Evolutionary conservation across 2,329 filamentous ascomycete genomes (phyloP).

Genomic region (Botrytis squamosa): DNA sequence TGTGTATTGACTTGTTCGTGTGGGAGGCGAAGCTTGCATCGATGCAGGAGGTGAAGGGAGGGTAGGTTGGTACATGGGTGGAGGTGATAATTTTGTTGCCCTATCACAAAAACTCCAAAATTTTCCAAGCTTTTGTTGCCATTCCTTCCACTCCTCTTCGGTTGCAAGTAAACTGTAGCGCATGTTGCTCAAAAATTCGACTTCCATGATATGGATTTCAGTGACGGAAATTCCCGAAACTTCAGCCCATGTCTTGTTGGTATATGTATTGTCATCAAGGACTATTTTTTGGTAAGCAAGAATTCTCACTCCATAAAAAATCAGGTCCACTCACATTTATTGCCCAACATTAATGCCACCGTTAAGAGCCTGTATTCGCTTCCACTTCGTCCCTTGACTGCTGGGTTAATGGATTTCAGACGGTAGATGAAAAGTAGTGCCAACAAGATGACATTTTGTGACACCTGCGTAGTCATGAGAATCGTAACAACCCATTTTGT

Average conservation of each 20-base stretch:
- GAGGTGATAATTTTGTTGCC: slow-evolving; percentile 33
- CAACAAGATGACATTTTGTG: slow-evolving; percentile 89
- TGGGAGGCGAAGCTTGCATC: slow-evolving; percentile 49
- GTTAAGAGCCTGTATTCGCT: slow-evolving; percentile 93
- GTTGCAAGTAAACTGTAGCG: slow-evolving; percentile 89
- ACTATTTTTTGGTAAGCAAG: slow-evolving; percentile 50
- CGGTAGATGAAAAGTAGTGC: slow-evolving; percentile 91
- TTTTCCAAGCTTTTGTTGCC: slow-evolving; percentile 78
- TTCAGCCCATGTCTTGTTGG: slow-evolving; percentile 99
- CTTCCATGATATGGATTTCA: slow-evolving; percentile 98
- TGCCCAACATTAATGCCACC: slow-evolving; percentile 94
- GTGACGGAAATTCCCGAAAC: slow-evolving; percentile 91
- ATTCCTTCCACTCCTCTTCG: slow-evolving; percentile 79
- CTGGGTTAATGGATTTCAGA: slow-evolving; percentile 84
- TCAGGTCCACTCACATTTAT: slow-evolving; percentile 69
- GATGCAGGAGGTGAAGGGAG: slow-evolving; percentile 52
- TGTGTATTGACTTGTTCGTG: slow-evolving; percentile 42
- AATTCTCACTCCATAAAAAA: neutral
- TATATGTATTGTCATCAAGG: slow-evolving; percentile 97
- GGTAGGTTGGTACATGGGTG: slow-evolving; percentile 43
- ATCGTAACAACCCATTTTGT: slow-evolving; percentile 92
- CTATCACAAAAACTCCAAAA: slow-evolving; percentile 67
- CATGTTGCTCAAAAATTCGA: slow-evolving; percentile 99
- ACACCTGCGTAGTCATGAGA: slow-evolving; percentile 90
- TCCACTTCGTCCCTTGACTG: slow-evolving; percentile 84